Conservation (phyloP, 1,284 basidiomycete genomes). For the Cerrena zonata region DNA sequence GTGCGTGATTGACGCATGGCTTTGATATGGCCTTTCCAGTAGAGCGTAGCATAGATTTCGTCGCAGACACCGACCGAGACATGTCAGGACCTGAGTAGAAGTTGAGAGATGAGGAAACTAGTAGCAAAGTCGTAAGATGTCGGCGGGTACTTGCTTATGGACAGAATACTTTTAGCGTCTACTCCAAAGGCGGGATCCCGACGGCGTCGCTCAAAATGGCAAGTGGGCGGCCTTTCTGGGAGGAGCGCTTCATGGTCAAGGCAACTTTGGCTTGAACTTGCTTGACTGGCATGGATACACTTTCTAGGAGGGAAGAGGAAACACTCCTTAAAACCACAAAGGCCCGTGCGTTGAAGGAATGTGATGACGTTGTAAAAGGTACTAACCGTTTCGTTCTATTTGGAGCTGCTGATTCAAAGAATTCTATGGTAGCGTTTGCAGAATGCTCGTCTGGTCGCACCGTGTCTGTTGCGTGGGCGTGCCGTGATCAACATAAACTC, state of each 20-base stretch:
- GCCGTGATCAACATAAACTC: slow-evolving; percentile 60
- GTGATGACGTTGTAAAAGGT: slow-evolving; percentile 76
- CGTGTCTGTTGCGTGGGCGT: slow-evolving; percentile 80
- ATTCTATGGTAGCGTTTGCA: slow-evolving; percentile 62
- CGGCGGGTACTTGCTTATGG: neutral
- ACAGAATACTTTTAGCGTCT: neutral
- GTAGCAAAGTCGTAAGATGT: neutral
- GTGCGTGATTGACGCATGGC: slow-evolving; percentile 18
- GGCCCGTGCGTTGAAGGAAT: slow-evolving; percentile 71
- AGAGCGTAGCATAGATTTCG: neutral
- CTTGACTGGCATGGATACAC: slow-evolving; percentile 61
- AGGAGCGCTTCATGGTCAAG: no score
- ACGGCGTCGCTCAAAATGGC: no score
- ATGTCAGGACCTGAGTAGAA: neutral
- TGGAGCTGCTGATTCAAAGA: slow-evolving; percentile 3
- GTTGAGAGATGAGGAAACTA: neutral
- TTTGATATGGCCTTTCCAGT: neutral
- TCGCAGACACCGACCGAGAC: neutral
- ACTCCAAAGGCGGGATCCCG: neutral
- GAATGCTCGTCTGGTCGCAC: slow-evolving; percentile 77
- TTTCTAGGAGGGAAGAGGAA: slow-evolving; percentile 85
- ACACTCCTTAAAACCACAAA: slow-evolving; percentile 80
- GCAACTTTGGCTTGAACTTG: slow-evolving; percentile 3
- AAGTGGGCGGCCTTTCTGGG: no score
- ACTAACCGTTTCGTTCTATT: neutral